Conservation (phyloP, 306 rosid genomes). For the Cucurbita moschata region DNA sequence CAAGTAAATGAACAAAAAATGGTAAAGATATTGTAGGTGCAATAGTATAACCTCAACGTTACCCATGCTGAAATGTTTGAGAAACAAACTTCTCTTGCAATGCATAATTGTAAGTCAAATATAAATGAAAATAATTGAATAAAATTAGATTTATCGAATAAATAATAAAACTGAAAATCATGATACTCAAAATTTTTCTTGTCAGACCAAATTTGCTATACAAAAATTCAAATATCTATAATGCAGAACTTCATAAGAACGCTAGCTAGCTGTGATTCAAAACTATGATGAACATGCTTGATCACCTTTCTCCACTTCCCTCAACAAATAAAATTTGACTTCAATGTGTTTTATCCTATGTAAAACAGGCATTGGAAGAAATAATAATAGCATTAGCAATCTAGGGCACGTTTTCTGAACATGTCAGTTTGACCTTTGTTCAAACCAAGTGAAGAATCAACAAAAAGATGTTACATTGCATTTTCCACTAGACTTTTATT, state of each 20-base stretch:
- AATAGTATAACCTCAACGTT: no score
- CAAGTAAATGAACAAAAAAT: not conserved
- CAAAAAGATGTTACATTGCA: not conserved
- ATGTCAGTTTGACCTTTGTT: not conserved
- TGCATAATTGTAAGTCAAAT: not conserved
- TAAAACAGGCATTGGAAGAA: no score
- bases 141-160: not conserved
- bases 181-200: not conserved
- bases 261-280: not conserved
- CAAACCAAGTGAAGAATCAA: not conserved
- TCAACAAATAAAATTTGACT: no score
- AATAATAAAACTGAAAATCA: not conserved
- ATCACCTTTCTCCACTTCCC: no score
- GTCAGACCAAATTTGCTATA: not conserved
- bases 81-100: not conserved
- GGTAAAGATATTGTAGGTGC: not conserved
- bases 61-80: not conserved
- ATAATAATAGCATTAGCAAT: not conserved
- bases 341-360: no score
- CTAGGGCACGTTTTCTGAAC: not conserved
- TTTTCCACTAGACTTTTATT: not conserved
- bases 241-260: not conserved
- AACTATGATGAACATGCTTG: not conserved
- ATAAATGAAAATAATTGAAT: not conserved
- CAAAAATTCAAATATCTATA: not conserved